A percentile compares a stretch with the other conserved stretches of the same genome.
phyloP scores from a whole-genome alignment of 108 stramenopile genomes.

The Cyclotella distinguenda region DNA sequence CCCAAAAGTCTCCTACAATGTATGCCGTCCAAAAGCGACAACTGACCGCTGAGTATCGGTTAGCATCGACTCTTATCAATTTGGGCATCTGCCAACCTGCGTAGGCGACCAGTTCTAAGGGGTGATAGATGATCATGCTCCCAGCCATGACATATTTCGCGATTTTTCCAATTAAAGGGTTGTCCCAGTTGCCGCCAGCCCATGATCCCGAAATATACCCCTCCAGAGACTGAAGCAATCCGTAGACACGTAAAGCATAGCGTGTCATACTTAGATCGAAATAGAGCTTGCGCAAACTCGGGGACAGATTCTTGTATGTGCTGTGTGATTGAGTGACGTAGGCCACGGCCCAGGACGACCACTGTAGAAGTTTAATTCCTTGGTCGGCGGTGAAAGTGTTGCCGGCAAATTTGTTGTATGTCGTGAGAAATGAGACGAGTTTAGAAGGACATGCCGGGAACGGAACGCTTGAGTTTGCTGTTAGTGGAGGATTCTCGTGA shows the following conservation, averaged over 20 bases:
- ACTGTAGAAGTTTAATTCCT: conserved; percentile 70
- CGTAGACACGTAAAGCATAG: conserved; percentile 67
- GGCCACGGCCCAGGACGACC: conserved; percentile 61
- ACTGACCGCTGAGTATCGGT: conserved; percentile 56
- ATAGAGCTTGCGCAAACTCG: conserved; percentile 48
- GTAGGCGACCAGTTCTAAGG: conserved; percentile 74
- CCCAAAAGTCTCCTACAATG: conserved; percentile 59
- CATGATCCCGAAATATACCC: conserved; percentile 60
- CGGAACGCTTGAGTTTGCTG: neutral
- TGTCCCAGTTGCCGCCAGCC: conserved; percentile 44
- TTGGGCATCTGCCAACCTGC: conserved; percentile 66
- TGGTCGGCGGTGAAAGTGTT: conserved; percentile 54
- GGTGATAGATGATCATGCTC: conserved; percentile 76
- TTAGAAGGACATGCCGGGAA: conserved; percentile 13
- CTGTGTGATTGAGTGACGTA: conserved; percentile 40
- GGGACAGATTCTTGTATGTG: conserved; percentile 14
- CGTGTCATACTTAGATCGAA: conserved; percentile 60
- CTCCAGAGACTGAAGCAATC: conserved; percentile 63
- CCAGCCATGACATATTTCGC: conserved; percentile 69
- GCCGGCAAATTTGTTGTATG: conserved; percentile 25
- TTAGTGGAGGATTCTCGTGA: neutral
- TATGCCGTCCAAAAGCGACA: conserved; percentile 74
- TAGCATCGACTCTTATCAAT: conserved; percentile 43
- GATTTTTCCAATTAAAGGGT: conserved; percentile 40
- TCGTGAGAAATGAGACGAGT: conserved; percentile 27